These are phyloP conservation scores for Fusarium sterilihyphosum DNA, from an alignment of 2,329 filamentous ascomycete species.

Conservation along the genomic window DNA sequence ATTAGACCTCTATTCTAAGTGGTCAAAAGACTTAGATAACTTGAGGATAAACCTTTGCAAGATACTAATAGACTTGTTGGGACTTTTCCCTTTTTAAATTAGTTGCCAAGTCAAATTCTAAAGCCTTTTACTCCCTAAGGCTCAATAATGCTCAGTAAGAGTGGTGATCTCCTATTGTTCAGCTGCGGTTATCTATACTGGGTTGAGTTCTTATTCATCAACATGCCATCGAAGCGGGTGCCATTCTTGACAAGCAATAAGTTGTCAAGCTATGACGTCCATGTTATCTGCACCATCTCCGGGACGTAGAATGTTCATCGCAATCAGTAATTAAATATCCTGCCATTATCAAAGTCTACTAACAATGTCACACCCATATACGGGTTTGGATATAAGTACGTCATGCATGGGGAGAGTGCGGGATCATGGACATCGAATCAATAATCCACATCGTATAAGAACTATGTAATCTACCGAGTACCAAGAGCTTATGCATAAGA, in stretches of 20 bases:
- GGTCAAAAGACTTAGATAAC: not conserved
- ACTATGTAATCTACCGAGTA: not conserved
- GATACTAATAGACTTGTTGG: not conserved
- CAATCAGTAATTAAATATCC: not conserved
- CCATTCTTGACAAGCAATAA: not conserved
- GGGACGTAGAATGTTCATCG: too few species aligned
- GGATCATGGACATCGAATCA: not conserved
- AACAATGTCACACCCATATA: too few species aligned
- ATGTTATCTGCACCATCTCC: not conserved
- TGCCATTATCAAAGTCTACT: not conserved
- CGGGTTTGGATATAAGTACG: not conserved
- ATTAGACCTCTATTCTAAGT: not conserved
- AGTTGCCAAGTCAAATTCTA: not conserved
- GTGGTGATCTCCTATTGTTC: not conserved
- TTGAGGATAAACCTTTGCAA: not conserved
- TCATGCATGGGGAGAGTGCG: not conserved
- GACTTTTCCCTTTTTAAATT: not conserved
- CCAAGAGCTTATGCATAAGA: not conserved
- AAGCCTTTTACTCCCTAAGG: not conserved
- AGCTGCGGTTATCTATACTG: not conserved
- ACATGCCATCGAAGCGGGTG: not conserved
- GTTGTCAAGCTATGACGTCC: not conserved
- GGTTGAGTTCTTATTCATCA: not conserved
- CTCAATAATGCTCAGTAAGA: not conserved
- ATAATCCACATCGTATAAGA: not conserved